Base-by-base conservation (phyloP, 768 basidiomycete genomes). In the Amanita phalloides region DNA sequence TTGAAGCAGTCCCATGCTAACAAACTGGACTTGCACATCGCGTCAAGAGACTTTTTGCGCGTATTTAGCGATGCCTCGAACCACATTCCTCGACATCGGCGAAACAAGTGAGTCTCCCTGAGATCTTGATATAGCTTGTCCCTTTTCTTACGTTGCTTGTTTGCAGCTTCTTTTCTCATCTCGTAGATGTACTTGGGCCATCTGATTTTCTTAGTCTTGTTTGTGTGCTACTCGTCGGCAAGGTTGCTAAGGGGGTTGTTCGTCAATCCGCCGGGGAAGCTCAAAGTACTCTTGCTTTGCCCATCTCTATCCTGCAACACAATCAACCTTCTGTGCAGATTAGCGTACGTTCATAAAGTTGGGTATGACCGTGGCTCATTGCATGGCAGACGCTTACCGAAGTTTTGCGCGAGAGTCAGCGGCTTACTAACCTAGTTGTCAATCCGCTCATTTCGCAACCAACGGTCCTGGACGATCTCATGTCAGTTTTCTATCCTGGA, bases 41-140 rank as follows among this genome's bases (percentile, higher is more conserved):
- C 74, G 4, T 80, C 90, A 1, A 77, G 81, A 57, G 86, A 91
- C 20, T 90, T 98, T 63, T 65, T 99, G 13, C 82, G 81, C 10
- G 84, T 96, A 42, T 98, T 99, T 68, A 90, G 92, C 0, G 94
- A 96, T 63, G 95, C 96, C 9, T 81, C 87, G 3, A 82, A 80
- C 52, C 89, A 97, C 59, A 80, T 99, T 52, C 96, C 96, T 13
- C 82, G 89, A 3, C 95, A 99, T 66, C 84, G 96, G 21, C 86
- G 91, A 42, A 82, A 86, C 51, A 86, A 84, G 92, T 94, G 7
- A 28, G 81, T 69, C 0, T 14, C 14, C 17, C 49, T 57, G 28
- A 30, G 30, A 28, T 30, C 42, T 20, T n/a, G 28, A 11, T 11
- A 3, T 33, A 32, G 33, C 4, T 33, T 33, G 11, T 11, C 7